Evolutionary conservation across 106 monocot genomes (phyloP).

Genomic region (Platanthera zijinensis): DNA sequence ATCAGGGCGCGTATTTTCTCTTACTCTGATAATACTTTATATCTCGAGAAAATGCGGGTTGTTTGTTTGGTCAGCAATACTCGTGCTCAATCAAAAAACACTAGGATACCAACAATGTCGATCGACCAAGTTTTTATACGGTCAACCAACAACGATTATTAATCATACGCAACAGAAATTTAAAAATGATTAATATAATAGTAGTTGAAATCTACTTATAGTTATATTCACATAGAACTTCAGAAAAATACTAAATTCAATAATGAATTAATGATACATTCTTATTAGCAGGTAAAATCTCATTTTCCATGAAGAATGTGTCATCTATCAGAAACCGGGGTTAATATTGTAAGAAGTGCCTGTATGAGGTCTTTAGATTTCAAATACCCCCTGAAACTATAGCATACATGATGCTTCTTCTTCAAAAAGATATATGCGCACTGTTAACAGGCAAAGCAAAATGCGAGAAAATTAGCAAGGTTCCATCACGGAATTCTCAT

Average conservation of each 20-base stretch:
- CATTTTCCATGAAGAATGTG: neutral
- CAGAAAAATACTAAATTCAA: neutral
- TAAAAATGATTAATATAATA: no score
- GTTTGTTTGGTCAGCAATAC: no score
- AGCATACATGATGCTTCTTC: neutral
- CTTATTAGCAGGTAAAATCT: constrained; percentile 1
- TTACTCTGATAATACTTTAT: no score
- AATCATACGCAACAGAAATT: no score
- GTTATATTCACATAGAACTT: neutral
- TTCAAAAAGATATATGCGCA: neutral
- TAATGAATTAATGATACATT: neutral
- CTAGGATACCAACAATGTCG: no score
- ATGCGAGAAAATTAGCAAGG: neutral
- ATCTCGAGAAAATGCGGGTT: no score
- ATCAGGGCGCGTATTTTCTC: no score
- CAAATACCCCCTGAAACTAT: neutral
- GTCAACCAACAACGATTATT: no score
- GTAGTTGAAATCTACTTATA: no score
- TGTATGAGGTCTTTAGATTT: neutral
- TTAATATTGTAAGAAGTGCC: neutral
- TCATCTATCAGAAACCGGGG: neutral
- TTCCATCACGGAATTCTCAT: neutral
- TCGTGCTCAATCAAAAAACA: no score
- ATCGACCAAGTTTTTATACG: no score
- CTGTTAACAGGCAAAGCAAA: neutral